Evolutionary conservation across 2,329 filamentous ascomycete genomes (phyloP).

Genomic region (Diplodia intermedia): DNA sequence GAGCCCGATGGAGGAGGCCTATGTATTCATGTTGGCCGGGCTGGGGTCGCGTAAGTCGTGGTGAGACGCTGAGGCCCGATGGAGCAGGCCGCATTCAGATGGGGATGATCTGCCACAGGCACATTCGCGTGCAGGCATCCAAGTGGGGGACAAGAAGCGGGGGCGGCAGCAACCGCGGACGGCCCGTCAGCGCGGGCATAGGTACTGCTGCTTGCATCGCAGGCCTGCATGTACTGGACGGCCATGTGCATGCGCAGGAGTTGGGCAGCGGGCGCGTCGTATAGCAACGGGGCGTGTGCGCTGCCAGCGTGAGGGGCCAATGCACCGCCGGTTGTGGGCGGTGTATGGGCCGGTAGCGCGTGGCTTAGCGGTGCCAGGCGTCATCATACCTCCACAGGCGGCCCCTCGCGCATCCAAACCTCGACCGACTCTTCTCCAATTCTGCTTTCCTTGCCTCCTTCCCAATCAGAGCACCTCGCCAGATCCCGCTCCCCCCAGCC

Average conservation of each 20-base stretch:
- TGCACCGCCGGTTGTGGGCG: background rate
- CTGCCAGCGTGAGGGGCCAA: conserved; percentile 9
- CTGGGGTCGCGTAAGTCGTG: too few relatives aligned
- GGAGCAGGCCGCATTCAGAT: background rate
- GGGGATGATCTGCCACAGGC: conserved; percentile 6
- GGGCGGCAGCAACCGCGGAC: conserved; percentile 2
- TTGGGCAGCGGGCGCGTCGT: background rate
- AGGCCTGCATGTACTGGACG: too few relatives aligned
- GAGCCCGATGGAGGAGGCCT: too few relatives aligned
- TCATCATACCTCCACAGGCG: conserved; percentile 16
- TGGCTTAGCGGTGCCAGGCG: conserved; percentile 9
- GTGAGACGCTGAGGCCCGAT: too few relatives aligned
- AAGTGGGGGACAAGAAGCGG: conserved; percentile 1
- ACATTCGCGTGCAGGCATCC: background rate
- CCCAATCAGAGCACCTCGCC: background rate
- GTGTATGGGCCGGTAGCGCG: conserved; percentile 1
- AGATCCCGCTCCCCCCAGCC: background rate
- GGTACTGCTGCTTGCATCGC: background rate
- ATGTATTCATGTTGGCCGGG: too few relatives aligned
- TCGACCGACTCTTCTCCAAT: conserved; percentile 23
- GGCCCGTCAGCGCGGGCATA: background rate
- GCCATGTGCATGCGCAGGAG: background rate
- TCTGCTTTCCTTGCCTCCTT: background rate
- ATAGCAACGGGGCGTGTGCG: background rate
- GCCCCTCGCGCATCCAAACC: conserved; percentile 23